Base-by-base conservation (phyloP, 2,329 filamentous ascomycete genomes). In the Emergomyces orientalis region DNA sequence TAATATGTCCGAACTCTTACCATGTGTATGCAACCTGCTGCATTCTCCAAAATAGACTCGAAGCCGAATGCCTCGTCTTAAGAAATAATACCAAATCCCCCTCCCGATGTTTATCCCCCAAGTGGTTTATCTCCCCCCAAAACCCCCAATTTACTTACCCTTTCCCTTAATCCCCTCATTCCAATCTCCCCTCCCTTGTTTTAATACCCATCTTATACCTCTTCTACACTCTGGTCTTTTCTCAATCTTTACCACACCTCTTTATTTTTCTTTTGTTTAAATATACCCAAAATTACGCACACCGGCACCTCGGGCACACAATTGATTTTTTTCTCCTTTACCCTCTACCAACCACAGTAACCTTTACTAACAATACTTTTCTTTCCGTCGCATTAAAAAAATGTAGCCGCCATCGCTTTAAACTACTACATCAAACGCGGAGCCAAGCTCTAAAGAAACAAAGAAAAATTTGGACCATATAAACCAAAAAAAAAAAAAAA, bases 391-490 rank as follows among this genome's bases (percentile, higher is more conserved):
- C 34, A 5, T 49, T 9, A 19, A 47, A 47, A 47, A 11, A n/a
- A 32, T 59, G 25, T 45, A 67, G 67, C 65, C 37, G 67, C 67
- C 52, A 62, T 66, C 39, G 65, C 61, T 54, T 60, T 73, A 37
- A 65, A 72, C 17, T 72, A 73, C 62, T 65, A 72, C 60, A 65
- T 74, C 61, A 71, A 75, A 61, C 73, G 73, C 58, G 70, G 70
- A 37, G 70, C 71, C 58, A 76, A 73, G 64, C 69, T 72, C 51
- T 74, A 69, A 70, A 58, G 39, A 52, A 52, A 32, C 13, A 41
- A 1, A 2, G 14, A 39, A 14, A 39, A 1, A 17, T 2, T 41
- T 41, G 3, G 17, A 14, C 39, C 1, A 41, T 41, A 41, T 41
- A 41, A 41, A 41, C 2, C 13, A 41, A 5, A 17, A 41, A 39